These are phyloP conservation scores for Decorospora gaudefroyi DNA, from an alignment of 2,329 filamentous ascomycete species.

Conservation along the genomic window DNA sequence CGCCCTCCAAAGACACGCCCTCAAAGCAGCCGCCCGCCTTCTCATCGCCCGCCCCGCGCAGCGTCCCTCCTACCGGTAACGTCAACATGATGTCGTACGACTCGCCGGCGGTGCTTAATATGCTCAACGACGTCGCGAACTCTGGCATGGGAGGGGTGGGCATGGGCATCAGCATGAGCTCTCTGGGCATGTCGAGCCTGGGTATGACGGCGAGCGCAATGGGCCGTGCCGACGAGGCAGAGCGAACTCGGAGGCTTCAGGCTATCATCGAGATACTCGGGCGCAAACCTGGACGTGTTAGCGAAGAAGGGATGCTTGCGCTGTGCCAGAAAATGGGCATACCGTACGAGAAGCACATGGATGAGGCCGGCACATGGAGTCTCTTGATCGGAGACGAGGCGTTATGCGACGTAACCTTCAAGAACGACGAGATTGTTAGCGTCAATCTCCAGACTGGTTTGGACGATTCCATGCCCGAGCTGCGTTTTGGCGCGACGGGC, in stretches of 20 bases:
- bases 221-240: conserved; percentile 57
- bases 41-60: conserved; percentile 51
- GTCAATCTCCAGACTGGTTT: conserved; percentile 68
- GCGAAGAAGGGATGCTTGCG: conserved; percentile 74
- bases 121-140: conserved; percentile 45
- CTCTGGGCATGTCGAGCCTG: conserved; percentile 49
- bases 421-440: conserved; percentile 54
- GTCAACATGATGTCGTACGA: conserved; percentile 48
- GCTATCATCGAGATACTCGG: conserved; percentile 69
- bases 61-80: conserved; percentile 47
- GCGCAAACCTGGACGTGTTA: conserved; percentile 70
- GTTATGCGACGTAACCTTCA: conserved; percentile 37
- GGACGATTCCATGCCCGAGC: conserved; percentile 60
- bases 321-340: conserved; percentile 68
- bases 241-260: conserved; percentile 58
- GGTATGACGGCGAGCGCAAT: conserved; percentile 46
- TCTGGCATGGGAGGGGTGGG: conserved; percentile 43
- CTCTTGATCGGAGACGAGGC: conserved; percentile 45
- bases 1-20: conserved; percentile 36
- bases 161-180: conserved; percentile 48
- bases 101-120: conserved; percentile 51
- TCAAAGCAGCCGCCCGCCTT: conserved; percentile 46
- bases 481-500: conserved; percentile 56
- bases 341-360: conserved; percentile 51
- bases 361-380: conserved; percentile 38